These are phyloP conservation scores for Rachicladosporium sp. DNA, from an alignment of 2,329 filamentous ascomycete species.

Conservation along the genomic window DNA sequence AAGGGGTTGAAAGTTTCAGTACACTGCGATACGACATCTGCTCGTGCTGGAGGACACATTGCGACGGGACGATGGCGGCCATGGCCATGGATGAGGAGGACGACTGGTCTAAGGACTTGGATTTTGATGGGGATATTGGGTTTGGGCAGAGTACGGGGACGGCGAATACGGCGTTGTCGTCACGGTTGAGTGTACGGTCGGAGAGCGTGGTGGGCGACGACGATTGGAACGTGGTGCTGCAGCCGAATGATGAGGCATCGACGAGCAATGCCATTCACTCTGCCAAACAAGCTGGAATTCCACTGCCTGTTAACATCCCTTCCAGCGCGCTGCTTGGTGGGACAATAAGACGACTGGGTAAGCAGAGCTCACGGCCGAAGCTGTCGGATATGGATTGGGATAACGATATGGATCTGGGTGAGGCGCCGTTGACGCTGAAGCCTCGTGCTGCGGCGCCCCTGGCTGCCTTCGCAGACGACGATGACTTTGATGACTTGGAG, in stretches of 20 bases:
- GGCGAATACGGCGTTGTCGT: constrained; percentile 61
- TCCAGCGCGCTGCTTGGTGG: constrained; percentile 82
- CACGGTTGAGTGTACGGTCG: constrained; percentile 67
- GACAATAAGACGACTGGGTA: constrained; percentile 79
- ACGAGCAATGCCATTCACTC: constrained; percentile 77
- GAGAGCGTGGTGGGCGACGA: constrained; percentile 64
- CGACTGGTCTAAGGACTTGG: constrained; percentile 47
- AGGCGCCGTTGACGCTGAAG: constrained; percentile 31
- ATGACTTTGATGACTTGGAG: constrained; percentile 88
- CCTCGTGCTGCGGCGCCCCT: constrained; percentile 14
- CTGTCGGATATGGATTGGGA: constrained; percentile 38
- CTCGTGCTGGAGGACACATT: too few relatives aligned
- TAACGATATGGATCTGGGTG: constrained; percentile 36
- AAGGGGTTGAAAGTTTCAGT: too few relatives aligned
- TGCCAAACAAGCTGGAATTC: constrained; percentile 80
- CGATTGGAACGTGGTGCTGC: constrained; percentile 75
- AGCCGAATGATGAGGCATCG: constrained; percentile 72
- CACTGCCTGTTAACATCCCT: constrained; percentile 74
- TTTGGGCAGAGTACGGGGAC: constrained; percentile 51
- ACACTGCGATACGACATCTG: too few relatives aligned
- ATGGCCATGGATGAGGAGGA: constrained; percentile 30
- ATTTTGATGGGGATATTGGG: constrained; percentile 51
- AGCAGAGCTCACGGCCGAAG: constrained; percentile 32
- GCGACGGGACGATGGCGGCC: too few relatives aligned
- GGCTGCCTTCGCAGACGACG: constrained; percentile 32